These are phyloP conservation scores for Magnaporthiopsis incrustans DNA, from an alignment of 2,329 filamentous ascomycete genomes.

Conservation along the genomic window DNA sequence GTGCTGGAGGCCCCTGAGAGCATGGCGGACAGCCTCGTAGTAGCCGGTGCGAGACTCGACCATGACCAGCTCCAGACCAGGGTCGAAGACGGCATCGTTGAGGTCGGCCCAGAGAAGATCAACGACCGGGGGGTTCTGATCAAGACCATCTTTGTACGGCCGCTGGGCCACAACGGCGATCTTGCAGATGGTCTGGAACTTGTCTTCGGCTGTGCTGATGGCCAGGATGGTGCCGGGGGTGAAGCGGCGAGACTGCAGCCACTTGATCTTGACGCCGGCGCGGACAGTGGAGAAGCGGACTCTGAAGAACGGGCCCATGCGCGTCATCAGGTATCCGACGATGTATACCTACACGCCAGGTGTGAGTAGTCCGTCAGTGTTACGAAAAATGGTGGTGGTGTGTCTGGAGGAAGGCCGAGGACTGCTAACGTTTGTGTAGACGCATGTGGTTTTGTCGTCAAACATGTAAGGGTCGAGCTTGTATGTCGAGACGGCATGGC, in stretches of 20 bases:
- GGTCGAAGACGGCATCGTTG: constrained; percentile 57
- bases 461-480: constrained; percentile 41
- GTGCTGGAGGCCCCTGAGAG: constrained; percentile 63
- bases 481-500: constrained; percentile 55
- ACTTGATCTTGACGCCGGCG: constrained; percentile 58
- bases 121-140: constrained; percentile 60
- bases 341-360: constrained; percentile 51
- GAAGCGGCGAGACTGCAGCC: constrained; percentile 46
- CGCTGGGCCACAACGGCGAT: constrained; percentile 68
- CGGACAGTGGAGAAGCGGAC: constrained; percentile 63
- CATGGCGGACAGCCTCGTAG: constrained; percentile 69
- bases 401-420: background rate
- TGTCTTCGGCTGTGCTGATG: constrained; percentile 45
- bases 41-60: constrained; percentile 67
- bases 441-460: constrained; percentile 49
- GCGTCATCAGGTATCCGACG: constrained; percentile 54
- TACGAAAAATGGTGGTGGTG: no score
- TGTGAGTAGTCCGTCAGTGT: background rate
- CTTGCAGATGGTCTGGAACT: constrained; percentile 56
- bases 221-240: constrained; percentile 45
- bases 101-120: constrained; percentile 64
- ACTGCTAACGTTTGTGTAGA: constrained; percentile 60
- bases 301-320: constrained; percentile 54
- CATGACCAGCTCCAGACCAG: constrained; percentile 65
- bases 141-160: constrained; percentile 49